Conservation (phyloP, 1,139 yeast genomes). For the Pichia sp. region DNA sequence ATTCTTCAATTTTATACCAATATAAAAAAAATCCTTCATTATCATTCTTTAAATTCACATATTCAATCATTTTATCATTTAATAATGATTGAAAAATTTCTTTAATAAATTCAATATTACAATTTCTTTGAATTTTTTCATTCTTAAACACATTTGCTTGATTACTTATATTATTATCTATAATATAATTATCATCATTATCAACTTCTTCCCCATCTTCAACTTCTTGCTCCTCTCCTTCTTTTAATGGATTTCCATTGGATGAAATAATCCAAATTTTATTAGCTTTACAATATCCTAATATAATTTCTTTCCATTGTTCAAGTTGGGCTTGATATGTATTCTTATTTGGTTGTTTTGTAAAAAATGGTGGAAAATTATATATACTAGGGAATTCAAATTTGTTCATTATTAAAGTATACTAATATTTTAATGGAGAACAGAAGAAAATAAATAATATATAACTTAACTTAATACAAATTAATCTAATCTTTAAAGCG, state of each 20-base stretch:
- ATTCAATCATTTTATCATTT: slow-evolving; percentile 47
- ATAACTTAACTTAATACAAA: too few species aligned
- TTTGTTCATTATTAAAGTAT: neutral
- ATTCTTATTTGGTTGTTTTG: slow-evolving; percentile 79
- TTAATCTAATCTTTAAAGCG: too few species aligned
- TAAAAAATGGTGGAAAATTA: slow-evolving; percentile 87
- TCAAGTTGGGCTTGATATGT: slow-evolving; percentile 66
- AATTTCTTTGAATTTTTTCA: slow-evolving; percentile 4
- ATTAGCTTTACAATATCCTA: slow-evolving; percentile 54
- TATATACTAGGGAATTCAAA: slow-evolving; percentile 65
- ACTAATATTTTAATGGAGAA: too few species aligned
- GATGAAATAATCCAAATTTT: slow-evolving; percentile 34
- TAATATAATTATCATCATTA: slow-evolving; percentile 1
- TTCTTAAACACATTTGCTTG: slow-evolving; percentile 27
- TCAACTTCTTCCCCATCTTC: slow-evolving; percentile 45
- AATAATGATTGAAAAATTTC: slow-evolving; percentile 58
- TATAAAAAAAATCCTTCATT: slow-evolving; percentile 48
- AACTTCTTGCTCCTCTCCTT: slow-evolving; percentile 15
- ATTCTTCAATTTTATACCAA: slow-evolving; percentile 69
- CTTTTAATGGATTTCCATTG: too few species aligned
- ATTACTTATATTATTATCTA: slow-evolving; percentile 30
- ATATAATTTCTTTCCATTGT: slow-evolving; percentile 51
- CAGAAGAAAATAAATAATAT: too few species aligned
- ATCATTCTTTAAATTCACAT: slow-evolving; percentile 39
- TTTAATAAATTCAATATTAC: slow-evolving; percentile 35